Base-by-base conservation (phyloP, 257 asterid genomes). In the Voacanga thouarsii region DNA sequence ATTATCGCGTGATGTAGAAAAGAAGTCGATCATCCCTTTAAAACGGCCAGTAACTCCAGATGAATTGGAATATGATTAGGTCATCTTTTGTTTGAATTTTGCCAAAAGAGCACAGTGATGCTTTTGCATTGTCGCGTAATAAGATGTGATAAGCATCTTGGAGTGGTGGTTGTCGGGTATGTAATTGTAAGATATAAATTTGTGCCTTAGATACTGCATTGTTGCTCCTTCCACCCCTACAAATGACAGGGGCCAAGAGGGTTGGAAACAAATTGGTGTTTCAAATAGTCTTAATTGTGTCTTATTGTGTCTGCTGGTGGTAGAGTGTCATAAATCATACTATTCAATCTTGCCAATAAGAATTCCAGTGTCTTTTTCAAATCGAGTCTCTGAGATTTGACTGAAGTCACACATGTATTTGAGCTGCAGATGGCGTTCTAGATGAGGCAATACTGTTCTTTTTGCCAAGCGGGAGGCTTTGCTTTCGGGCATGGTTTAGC, bases 1-100 rank as follows among this genome's bases (percentile, higher is more conserved):
- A 10, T 85, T 93, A 80, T 93, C 99, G 5, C 90, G 97, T 65
- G 98, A 93, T 57, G 92, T 92, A 24, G 96, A 90, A 56, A 96
- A 89, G 89, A 96, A 96, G 87, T 93, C 97, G 50, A 63, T 96
- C 41, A 89, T 96, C 78, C 99, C 99, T 77, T 91, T 93, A 60
- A 96, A 92, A 82, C 90, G 96, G 45, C 94, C 99, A 0, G 79
- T 96, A 65, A 96, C 99, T 53, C 98, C 97, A 7, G 99, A 96
- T 79, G 99, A 96, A 78, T 78, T 96, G 86, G 98, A 96, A 81
- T 96, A 96, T 84, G 99, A 96, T 82, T 96, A 88, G 88, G 12
- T 18, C 53, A 64, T 39, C 66, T 49, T 49, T 50, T 28, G 9
- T 73, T 30, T 63, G n/a, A 61, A 37, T 26, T 45, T 37, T 37